These are phyloP conservation scores for Phytopythium chamaehyphon DNA, from an alignment of 352 stramenopile genomes.

Conservation along the genomic window DNA sequence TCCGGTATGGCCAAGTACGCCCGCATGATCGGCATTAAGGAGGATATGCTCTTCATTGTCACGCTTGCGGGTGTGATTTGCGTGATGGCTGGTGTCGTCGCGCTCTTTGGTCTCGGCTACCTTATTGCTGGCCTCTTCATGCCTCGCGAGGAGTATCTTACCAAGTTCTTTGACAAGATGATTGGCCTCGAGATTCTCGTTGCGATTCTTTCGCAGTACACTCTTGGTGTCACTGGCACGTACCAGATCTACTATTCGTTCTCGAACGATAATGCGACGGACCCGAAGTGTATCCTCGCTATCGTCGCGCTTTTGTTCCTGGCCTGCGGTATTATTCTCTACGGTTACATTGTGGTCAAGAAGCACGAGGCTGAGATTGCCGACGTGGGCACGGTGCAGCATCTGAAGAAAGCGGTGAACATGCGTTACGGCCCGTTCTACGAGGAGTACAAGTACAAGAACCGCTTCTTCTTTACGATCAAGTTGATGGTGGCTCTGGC, in stretches of 20 bases:
- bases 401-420: slow-evolving; percentile 82
- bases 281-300: slow-evolving; percentile 67
- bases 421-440: slow-evolving; percentile 80
- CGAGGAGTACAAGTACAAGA: slow-evolving; percentile 87
- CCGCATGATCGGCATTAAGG: slow-evolving; percentile 60
- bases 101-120: slow-evolving; percentile 62
- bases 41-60: slow-evolving; percentile 82
- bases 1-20: slow-evolving; percentile 72
- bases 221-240: slow-evolving; percentile 75
- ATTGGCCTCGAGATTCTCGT: slow-evolving; percentile 74
- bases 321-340: slow-evolving; percentile 72
- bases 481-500: slow-evolving; percentile 74
- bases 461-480: slow-evolving; percentile 80
- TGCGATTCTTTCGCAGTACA: slow-evolving; percentile 80
- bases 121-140: slow-evolving; percentile 53
- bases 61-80: slow-evolving; percentile 71
- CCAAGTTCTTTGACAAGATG: slow-evolving; percentile 85
- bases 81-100: slow-evolving; percentile 62
- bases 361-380: slow-evolving; percentile 70
- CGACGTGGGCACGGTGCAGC: slow-evolving; percentile 69
- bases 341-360: slow-evolving; percentile 67
- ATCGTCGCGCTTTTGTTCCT: slow-evolving; percentile 56
- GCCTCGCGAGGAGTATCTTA: slow-evolving; percentile 61
- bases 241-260: slow-evolving; percentile 84
- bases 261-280: slow-evolving; percentile 39